Conservation (phyloP, 163 green algal genomes). For the Coccomyxa subellipsoidea region DNA sequence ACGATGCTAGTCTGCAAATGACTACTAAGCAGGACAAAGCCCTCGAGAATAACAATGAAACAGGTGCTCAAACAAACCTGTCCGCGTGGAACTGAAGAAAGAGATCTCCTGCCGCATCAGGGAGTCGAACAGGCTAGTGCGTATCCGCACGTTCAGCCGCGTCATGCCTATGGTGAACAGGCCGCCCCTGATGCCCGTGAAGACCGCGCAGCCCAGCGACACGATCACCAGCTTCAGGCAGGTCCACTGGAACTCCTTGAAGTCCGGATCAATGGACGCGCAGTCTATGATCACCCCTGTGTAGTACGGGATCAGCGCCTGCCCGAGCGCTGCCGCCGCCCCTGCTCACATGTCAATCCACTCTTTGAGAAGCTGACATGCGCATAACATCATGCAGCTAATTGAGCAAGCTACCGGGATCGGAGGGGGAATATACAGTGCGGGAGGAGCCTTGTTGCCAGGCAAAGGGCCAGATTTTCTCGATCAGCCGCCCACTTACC, state of each 20-base stretch:
- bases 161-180: slow-evolving; percentile 76
- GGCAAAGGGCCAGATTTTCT: not conserved
- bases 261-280: slow-evolving; percentile 70
- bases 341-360: slow-evolving; percentile 22
- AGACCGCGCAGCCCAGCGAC: slow-evolving; percentile 56
- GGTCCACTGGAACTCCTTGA: slow-evolving; percentile 41
- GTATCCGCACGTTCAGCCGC: slow-evolving; percentile 77
- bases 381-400: not conserved
- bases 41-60: no score
- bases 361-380: not conserved
- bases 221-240: slow-evolving; percentile 56
- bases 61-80: no score
- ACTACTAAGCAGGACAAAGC: no score
- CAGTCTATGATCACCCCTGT: slow-evolving; percentile 80
- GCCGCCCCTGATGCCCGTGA: slow-evolving; percentile 58
- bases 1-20: no score
- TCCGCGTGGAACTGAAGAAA: slow-evolving; percentile 79
- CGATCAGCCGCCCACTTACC: slow-evolving; percentile 14
- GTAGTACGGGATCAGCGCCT: slow-evolving; percentile 72
- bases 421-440: no score
- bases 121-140: slow-evolving; percentile 61
- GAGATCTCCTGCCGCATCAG: slow-evolving; percentile 77
- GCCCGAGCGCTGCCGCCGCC: slow-evolving; percentile 56
- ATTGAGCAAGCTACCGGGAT: not conserved
- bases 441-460: no score